phyloP scores from a whole-genome alignment of 2,329 filamentous ascomycete species.

The Cordyceps javanica region DNA sequence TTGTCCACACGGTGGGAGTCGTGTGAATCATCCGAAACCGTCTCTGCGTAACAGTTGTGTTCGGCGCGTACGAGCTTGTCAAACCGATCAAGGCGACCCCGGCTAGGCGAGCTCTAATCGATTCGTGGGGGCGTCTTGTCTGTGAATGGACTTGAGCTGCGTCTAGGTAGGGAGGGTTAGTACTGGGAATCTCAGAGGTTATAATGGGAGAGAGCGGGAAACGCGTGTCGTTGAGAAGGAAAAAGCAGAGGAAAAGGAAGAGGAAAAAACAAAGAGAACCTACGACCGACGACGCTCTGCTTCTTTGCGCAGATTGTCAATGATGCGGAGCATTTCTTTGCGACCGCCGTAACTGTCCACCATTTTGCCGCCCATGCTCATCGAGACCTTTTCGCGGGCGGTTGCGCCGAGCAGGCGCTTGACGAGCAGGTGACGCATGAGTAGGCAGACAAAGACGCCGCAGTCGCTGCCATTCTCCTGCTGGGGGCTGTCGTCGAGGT shows the following conservation, averaged over 20 bases:
- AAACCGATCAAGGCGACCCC: conserved; percentile 24
- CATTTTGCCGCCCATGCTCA: conserved; percentile 83
- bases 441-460: conserved; percentile 89
- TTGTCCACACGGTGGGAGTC: not conserved
- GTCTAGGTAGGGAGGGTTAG: conserved; percentile 19
- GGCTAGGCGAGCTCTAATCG: conserved; percentile 31
- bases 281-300: conserved; percentile 78
- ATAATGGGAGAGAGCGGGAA: too few species aligned
- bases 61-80: conserved; percentile 16
- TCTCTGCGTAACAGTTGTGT: not conserved
- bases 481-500: conserved; percentile 78
- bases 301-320: conserved; percentile 80
- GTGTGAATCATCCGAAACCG: not conserved
- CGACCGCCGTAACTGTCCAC: conserved; percentile 75
- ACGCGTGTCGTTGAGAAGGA: too few species aligned
- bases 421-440: conserved; percentile 90
- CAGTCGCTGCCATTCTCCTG: conserved; percentile 93
- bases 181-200: too few species aligned
- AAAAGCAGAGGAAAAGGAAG: too few species aligned
- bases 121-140: conserved; percentile 38
- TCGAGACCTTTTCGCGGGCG: conserved; percentile 79
- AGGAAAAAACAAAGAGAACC: too few species aligned
- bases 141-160: conserved; percentile 33
- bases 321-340: conserved; percentile 87
- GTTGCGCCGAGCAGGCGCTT: conserved; percentile 75